These are phyloP conservation scores for Kuraishia hungarica DNA, from an alignment of 805 yeast species.

Conservation along the genomic window DNA sequence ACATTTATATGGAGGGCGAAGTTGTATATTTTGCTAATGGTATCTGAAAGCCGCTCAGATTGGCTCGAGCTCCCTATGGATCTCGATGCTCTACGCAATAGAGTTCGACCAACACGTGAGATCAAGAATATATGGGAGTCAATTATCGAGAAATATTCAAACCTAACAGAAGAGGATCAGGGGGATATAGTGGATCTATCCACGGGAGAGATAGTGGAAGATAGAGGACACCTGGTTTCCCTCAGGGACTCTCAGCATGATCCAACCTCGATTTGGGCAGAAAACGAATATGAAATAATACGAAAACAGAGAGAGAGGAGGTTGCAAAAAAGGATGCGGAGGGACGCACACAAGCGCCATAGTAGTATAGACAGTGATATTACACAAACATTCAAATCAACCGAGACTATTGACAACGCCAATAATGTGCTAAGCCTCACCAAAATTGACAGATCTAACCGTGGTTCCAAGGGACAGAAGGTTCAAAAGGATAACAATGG, in stretches of 20 bases:
- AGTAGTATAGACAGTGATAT: background rate
- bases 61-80: background rate
- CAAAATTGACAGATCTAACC: background rate
- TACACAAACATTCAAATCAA: too few relatives aligned
- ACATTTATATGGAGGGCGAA: too few relatives aligned
- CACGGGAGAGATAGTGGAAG: constrained; percentile 4
- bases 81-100: background rate
- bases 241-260: background rate
- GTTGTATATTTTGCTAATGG: background rate
- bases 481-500: background rate
- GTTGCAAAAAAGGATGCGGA: background rate
- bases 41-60: background rate
- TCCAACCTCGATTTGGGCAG: background rate
- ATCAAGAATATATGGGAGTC: constrained; percentile 31
- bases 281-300: background rate
- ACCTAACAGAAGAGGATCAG: constrained; percentile 36
- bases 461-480: background rate
- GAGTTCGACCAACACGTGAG: background rate
- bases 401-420: background rate
- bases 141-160: constrained; percentile 43
- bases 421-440: background rate
- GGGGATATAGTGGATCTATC: constrained; percentile 27
- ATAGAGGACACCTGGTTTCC: constrained; percentile 4
- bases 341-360: background rate
- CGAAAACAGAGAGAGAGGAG: background rate